phyloP scores from a whole-genome alignment of 129 eudicot species.

The Helianthus annuus region HanXRQr2.0-SUNRISE NC_035448.2:127819581-127820080 shows the following conservation, averaged over 20 bases:
- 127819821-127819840: constrained; percentile 97
- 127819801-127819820: constrained; percentile 64
- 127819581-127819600: neutral
- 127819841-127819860: constrained; percentile 80
- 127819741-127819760: constrained; percentile 71
- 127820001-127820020: constrained; percentile 85
- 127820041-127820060: constrained; percentile 71
- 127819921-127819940: constrained; percentile 69
- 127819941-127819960: constrained; percentile 91
- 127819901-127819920: constrained; percentile 75
- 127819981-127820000: constrained; percentile 58
- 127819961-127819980: constrained; percentile 89
- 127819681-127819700: constrained; percentile 82
- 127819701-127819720: constrained; percentile 92
- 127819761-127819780: constrained; percentile 95
- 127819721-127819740: constrained; percentile 94
- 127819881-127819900: constrained; percentile 80
- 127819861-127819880: constrained; percentile 60
- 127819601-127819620: constrained; percentile 31
- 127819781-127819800: constrained; percentile 59
- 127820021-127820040: constrained; percentile 81
- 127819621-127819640: constrained; percentile 80
- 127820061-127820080: constrained; percentile 86
- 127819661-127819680: constrained; percentile 90
- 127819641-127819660: constrained; percentile 60